Conservation (phyloP, 2,329 filamentous ascomycete genomes). For the Colletotrichum tabaci region DNA sequence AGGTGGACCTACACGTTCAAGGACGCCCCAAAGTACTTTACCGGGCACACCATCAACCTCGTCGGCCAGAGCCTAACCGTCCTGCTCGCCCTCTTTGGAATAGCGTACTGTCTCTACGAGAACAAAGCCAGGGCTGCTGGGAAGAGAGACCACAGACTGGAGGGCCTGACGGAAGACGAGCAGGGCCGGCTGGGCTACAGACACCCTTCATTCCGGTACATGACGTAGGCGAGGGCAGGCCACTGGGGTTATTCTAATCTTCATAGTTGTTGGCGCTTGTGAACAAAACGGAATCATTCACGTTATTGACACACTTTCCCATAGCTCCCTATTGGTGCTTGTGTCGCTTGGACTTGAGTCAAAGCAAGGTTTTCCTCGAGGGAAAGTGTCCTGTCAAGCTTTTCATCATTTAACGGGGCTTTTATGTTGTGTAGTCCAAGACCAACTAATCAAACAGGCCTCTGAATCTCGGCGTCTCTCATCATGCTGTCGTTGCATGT, state of each 20-base stretch:
- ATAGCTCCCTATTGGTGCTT: too few species aligned
- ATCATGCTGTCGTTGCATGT: too few species aligned
- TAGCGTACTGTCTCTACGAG: constrained; percentile 68
- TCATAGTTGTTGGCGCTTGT: fast-evolving
- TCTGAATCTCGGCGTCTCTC: too few species aligned
- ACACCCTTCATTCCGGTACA: constrained; percentile 71
- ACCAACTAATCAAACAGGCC: too few species aligned
- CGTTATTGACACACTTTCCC: too few species aligned
- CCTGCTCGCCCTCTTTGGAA: constrained; percentile 62
- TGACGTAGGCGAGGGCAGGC: constrained; percentile 53
- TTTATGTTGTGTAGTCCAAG: too few species aligned
- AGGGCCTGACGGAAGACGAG: constrained; percentile 63
- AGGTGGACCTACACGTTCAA: constrained; percentile 67
- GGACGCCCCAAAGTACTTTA: constrained; percentile 63
- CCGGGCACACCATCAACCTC: constrained; percentile 71
- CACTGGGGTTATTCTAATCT: background rate
- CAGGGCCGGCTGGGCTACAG: constrained; percentile 64
- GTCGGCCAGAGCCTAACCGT: constrained; percentile 62
- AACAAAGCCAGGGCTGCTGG: constrained; percentile 63
- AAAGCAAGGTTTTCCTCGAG: too few species aligned
- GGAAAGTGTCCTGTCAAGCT: too few species aligned
- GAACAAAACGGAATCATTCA: fast-evolving
- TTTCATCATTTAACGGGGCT: too few species aligned
- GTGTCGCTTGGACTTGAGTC: too few species aligned
- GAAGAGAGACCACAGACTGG: constrained; percentile 55